Evolutionary conservation across 352 stramenopile genomes (phyloP), one percentile per base, ranked within the genome.

Genomic region (Stephanocyclus meneghinianus): DNA sequence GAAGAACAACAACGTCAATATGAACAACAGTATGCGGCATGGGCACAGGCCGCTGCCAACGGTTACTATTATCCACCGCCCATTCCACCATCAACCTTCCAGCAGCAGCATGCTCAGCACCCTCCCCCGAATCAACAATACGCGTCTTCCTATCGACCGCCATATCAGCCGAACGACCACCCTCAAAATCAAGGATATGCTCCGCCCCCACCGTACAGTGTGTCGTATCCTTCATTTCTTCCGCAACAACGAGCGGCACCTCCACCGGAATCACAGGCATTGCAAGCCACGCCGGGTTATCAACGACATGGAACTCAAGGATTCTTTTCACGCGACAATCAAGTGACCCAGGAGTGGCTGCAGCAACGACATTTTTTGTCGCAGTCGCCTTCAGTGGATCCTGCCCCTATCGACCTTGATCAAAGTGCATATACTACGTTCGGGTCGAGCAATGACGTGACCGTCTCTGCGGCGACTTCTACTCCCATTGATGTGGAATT

Each of bases 41-140:
- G 77, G 77, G 71, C 71, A 29, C 71, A 80, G 47, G 77, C 77
- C 21, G 65, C 71, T 60, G 51, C 65, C 8, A 80, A 80, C 68
- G 77, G 71, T 0, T 79, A 82, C 45, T 76, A 78, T 60, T 82
- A 76, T 73, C 65, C 73, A 50, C 69, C 68, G 13, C 73, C 73
- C 4, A 60, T 35, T 35, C 68, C 48, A 47, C 73, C 70, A 64
- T 7, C 61, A 29, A 74, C 47, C 72, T 26, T 68, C 57, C 47
- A 78, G 15, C 30, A 53, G n/a, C 3, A 21, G 53, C 59, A 40
- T 26, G 35, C n/a, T 10, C 50, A 26, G 9, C 30, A 56, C n/a
- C 66, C 16, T 59, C 16, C 59, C 7, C 44, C 64, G 7, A 48
- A 56, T 71, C 67, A 40, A 21, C 68, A 64, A 61, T 57, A 76